phyloP scores from a whole-genome alignment of 2,329 filamentous ascomycete species.

The Arthrobotrys entomopaga region DNA sequence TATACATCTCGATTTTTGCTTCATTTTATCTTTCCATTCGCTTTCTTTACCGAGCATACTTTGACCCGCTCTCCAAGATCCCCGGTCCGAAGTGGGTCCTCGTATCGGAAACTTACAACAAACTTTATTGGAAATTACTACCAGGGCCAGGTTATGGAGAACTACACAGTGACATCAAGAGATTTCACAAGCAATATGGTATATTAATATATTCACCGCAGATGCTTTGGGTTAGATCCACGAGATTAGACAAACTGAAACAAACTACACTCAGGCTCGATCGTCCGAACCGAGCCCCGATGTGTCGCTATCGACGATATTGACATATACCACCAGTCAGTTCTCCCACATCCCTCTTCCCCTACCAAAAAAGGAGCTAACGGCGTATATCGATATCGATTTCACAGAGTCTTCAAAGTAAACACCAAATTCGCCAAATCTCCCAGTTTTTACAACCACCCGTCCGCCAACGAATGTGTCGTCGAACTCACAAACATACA shows the following conservation, averaged over 20 bases:
- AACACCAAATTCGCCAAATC: conserved; percentile 16
- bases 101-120: conserved; percentile 59
- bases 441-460: conserved; percentile 3
- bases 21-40: conserved; percentile 16
- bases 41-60: conserved; percentile 59
- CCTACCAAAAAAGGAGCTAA: not conserved
- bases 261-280: conserved; percentile 59
- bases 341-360: too few species aligned
- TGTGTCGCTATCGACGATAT: conserved; percentile 60
- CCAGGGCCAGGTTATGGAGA: not conserved
- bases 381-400: not conserved
- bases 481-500: conserved; percentile 7
- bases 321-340: conserved; percentile 56
- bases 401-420: conserved; percentile 25
- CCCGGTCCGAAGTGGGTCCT: conserved; percentile 61
- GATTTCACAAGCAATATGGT: conserved; percentile 39
- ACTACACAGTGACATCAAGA: not conserved
- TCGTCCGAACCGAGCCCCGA: conserved; percentile 62
- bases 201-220: not conserved
- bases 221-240: too few species aligned
- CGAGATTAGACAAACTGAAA: too few species aligned
- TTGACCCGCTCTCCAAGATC: conserved; percentile 60
- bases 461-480: not conserved
- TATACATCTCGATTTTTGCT: not conserved
- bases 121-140: conserved; percentile 52